phyloP scores from a whole-genome alignment of 345 rosid genomes.

The Barbarea vulgaris region DNA sequence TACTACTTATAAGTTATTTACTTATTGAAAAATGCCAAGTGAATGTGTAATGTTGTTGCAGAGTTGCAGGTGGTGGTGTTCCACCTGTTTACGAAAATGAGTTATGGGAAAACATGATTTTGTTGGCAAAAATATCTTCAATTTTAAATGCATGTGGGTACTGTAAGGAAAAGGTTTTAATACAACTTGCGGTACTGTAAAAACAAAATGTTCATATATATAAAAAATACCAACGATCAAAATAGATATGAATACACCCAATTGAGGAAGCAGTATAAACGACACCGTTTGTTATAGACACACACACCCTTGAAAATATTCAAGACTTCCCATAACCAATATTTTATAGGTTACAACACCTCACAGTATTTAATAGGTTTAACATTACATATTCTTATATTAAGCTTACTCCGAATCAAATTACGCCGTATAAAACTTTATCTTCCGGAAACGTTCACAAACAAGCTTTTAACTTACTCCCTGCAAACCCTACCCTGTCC shows the following conservation, averaged over 20 bases:
- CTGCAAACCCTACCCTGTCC: conserved; percentile 10
- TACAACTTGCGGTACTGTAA: conserved; percentile 6
- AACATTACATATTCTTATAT: background rate
- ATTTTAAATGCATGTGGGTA: conserved; percentile 29
- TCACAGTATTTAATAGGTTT: background rate
- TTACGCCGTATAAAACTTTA: conserved; percentile 1
- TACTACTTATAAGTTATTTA: conserved; percentile 13
- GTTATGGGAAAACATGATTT: conserved; percentile 3
- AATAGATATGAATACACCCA: background rate
- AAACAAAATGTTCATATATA: background rate
- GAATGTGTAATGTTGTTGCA: conserved; percentile 28
- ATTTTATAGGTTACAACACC: background rate
- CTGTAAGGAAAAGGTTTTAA: conserved; percentile 20
- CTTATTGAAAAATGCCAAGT: conserved; percentile 31
- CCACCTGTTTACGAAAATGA: conserved; percentile 22
- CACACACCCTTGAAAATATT: background rate
- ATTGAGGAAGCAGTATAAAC: background rate
- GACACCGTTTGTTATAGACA: background rate
- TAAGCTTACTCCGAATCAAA: background rate
- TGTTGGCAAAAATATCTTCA: conserved; percentile 25
- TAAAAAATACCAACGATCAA: background rate
- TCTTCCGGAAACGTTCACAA: background rate
- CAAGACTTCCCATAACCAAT: background rate
- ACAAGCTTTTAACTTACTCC: background rate
- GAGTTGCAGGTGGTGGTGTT: conserved; percentile 41